phyloP scores from a whole-genome alignment of 1,284 basidiomycete genomes.

The Schizophyllum commune region DNA sequence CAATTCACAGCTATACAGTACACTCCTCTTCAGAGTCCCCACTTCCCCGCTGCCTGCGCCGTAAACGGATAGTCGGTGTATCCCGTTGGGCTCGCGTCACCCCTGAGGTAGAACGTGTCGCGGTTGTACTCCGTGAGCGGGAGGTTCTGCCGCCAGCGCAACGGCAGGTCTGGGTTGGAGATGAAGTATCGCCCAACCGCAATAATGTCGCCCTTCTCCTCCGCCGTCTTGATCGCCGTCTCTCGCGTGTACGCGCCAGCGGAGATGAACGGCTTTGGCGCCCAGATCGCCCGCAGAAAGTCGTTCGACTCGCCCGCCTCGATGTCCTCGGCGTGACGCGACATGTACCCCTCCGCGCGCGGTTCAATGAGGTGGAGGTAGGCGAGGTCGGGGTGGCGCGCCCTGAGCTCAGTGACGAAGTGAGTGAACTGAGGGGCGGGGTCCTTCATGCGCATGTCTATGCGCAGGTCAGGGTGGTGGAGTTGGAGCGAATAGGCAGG shows the following conservation, averaged over 20 bases:
- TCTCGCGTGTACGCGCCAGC: slow-evolving; percentile 28
- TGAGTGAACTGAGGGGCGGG: slow-evolving; percentile 37
- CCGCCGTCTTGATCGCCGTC: slow-evolving; percentile 19
- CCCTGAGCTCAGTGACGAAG: slow-evolving; percentile 27
- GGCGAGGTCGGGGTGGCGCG: slow-evolving; percentile 25
- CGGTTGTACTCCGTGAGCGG: slow-evolving; percentile 24
- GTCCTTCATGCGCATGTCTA: slow-evolving; percentile 29
- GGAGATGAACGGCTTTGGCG: slow-evolving; percentile 23
- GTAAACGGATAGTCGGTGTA: slow-evolving; percentile 38
- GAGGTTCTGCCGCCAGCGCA: slow-evolving; percentile 30
- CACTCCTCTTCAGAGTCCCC: not conserved
- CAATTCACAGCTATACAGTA: no score
- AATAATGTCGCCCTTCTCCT: slow-evolving; percentile 29
- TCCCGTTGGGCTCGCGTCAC: slow-evolving; percentile 22
- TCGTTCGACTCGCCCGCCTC: slow-evolving; percentile 17
- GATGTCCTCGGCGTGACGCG: no score
- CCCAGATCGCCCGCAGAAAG: slow-evolving; percentile 27
- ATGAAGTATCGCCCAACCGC: slow-evolving; percentile 45
- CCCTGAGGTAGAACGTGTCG: slow-evolving; percentile 26
- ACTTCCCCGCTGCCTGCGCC: not conserved
- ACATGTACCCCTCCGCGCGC: slow-evolving; percentile 1
- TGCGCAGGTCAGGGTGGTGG: slow-evolving; percentile 20
- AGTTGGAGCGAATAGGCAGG: not conserved
- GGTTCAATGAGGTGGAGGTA: slow-evolving; percentile 11
- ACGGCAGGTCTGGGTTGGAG: slow-evolving; percentile 45